Evolutionary conservation across 176 grass and related monocot species (phyloP), one percentile per base, ranked within the genome.

Genomic region (Eragrostis nindensis): DNA sequence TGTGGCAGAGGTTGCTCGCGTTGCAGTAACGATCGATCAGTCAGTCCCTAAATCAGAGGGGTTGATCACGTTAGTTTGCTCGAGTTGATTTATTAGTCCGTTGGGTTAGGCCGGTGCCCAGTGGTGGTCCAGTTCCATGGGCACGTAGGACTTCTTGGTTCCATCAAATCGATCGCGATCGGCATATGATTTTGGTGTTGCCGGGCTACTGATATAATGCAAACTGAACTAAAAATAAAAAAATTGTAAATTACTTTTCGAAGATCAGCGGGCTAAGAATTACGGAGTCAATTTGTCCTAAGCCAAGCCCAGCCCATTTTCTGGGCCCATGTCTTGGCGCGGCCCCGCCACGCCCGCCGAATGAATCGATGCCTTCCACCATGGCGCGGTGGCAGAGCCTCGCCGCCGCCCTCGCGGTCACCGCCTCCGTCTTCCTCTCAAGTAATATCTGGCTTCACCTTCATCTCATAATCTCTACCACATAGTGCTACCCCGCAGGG

Each of bases 301-400:
- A 15, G 21, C 13, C 0, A 62, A 52, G 17, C 25, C n/a, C 49
- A 54, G 46, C 52, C 61, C 76, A 66, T 14, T 9, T n/a, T 26
- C 0, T 39, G n/a, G 43, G 24, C 78, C 63, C 32, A 27, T 52
- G 65, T 21, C 49, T 56, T 48, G 43, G 47, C 32, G 14, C 24
- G 18, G 75, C 67, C 71, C 41, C 43, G 38, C n/a, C 60, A 18
- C 26, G 22, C n/a, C 48, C 47, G 60, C 30, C 60, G 26, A 62
- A 0, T 38, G 60, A 62, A 0, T 69, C 50, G 73, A 21, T 60
- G 52, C 43, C 61, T 38, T 21, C 21, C 36, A 39, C 29, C 75
- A 90, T 92, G 90, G 70, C 84, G 87, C 81, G 55, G 80, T 67
- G 22, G 80, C 75, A 25, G 46, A 70, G 36, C 82, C 55, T 83